Percentiles rank a stretch among this genome's conserved stretches.
Conservation (phyloP, 495 filamentous ascomycete genomes). For the Hyaloscypha bicolor region DNA sequence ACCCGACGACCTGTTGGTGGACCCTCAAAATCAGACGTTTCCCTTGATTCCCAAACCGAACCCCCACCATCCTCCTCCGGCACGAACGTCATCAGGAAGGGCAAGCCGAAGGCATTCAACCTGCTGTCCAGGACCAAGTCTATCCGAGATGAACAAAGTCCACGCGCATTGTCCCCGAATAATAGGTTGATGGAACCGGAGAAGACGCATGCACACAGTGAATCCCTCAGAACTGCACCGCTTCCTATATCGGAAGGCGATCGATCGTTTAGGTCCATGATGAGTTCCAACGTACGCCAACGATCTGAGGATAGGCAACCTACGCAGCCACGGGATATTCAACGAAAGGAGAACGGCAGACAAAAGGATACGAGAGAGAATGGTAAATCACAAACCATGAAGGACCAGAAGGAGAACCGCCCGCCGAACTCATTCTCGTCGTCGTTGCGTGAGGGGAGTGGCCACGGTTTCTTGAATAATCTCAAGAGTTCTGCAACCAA, state of each 20-base stretch:
- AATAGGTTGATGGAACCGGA: slow-evolving; percentile 44
- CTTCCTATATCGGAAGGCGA: slow-evolving; percentile 58
- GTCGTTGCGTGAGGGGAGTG: slow-evolving; percentile 64
- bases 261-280: slow-evolving; percentile 63
- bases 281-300: slow-evolving; percentile 60
- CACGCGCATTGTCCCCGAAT: slow-evolving; percentile 37
- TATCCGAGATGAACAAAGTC: slow-evolving; percentile 58
- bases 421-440: slow-evolving; percentile 42
- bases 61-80: slow-evolving; percentile 15
- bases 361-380: slow-evolving; percentile 43
- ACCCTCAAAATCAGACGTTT: slow-evolving; percentile 24
- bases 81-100: slow-evolving; percentile 37
- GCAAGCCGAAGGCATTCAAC: slow-evolving; percentile 57
- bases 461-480: slow-evolving; percentile 64
- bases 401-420: slow-evolving; percentile 29
- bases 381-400: slow-evolving; percentile 18
- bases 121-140: slow-evolving; percentile 71
- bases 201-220: slow-evolving; percentile 35
- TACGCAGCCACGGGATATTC: slow-evolving; percentile 35
- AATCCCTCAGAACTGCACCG: slow-evolving; percentile 58
- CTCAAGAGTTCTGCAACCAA: slow-evolving; percentile 71
- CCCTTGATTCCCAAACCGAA: slow-evolving; percentile 21
- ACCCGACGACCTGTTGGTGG: slow-evolving; percentile 31
- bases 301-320: slow-evolving; percentile 65
- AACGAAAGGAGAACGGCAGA: slow-evolving; percentile 46